Conservation (phyloP, 2,329 filamentous ascomycete species). For the Trichoderma endophyticum region DNA sequence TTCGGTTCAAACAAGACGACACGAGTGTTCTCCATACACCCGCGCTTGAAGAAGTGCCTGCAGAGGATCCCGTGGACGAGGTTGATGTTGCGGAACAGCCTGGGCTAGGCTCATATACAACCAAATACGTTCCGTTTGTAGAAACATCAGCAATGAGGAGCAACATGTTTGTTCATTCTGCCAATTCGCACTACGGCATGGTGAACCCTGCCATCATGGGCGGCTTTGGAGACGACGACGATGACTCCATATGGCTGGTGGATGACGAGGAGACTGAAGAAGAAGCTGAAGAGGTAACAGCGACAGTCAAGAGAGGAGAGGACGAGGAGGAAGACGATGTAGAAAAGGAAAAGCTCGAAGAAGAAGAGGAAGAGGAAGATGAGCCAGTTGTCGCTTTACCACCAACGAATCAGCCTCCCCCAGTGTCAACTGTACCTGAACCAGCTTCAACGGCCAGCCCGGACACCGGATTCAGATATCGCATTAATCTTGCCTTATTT, state of each 20-base stretch:
- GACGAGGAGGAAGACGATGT: background rate
- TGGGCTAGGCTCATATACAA: constrained; percentile 6
- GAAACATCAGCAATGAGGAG: constrained; percentile 27
- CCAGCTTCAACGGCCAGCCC: constrained; percentile 4
- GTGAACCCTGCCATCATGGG: constrained; percentile 32
- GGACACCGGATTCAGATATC: constrained; percentile 19
- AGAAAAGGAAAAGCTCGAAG: background rate
- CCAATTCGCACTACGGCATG: constrained; percentile 28
- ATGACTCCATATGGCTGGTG: constrained; percentile 28
- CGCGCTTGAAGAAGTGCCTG: background rate
- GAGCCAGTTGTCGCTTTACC: background rate
- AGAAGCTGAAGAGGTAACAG: constrained; percentile 8
- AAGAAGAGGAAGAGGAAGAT: background rate
- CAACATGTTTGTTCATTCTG: constrained; percentile 28
- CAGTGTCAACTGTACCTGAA: background rate
- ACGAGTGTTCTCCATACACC: background rate
- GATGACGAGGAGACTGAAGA: constrained; percentile 29
- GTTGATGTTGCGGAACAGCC: background rate
- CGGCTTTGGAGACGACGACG: constrained; percentile 33
- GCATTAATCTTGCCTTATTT: constrained; percentile 22
- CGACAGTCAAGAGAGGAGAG: background rate
- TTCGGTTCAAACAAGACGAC: background rate
- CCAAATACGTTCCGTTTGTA: constrained; percentile 26
- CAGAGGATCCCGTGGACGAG: constrained; percentile 3
- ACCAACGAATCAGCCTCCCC: background rate